A percentile compares a stretch with the other conserved stretches of the same genome.
phyloP scores from a whole-genome alignment of 1,284 basidiomycete genomes.

The Fomes fomentarius region DNA sequence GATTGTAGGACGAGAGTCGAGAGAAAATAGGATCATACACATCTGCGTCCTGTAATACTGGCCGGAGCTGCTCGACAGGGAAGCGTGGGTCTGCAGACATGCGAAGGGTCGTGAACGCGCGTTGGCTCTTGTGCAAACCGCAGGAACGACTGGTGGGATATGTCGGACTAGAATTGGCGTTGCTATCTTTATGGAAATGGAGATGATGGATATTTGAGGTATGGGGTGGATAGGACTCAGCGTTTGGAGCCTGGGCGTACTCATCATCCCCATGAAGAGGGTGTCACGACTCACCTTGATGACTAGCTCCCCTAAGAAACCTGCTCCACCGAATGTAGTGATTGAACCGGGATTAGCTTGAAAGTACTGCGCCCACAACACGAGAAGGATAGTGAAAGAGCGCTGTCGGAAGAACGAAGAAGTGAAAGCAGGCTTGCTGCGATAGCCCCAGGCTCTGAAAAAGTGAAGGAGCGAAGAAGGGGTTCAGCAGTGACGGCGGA shows the following conservation, averaged over 20 bases:
- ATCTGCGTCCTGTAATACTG: conserved; percentile 9
- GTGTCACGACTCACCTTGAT: too few relatives aligned
- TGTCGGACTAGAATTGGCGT: too few relatives aligned
- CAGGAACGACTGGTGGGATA: too few relatives aligned
- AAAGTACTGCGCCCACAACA: background rate
- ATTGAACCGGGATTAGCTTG: background rate
- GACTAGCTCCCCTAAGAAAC: too few relatives aligned
- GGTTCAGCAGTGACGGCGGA: background rate
- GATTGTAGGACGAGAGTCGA: background rate
- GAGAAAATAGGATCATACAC: background rate
- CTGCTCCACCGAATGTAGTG: background rate
- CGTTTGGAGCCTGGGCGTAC: too few relatives aligned
- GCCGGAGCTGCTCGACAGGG: conserved; percentile 8
- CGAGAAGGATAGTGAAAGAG: background rate
- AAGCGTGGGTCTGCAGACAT: background rate
- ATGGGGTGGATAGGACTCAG: too few relatives aligned
- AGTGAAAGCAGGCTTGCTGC: background rate
- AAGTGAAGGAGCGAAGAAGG: background rate
- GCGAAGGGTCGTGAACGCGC: too few relatives aligned
- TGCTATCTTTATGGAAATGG: too few relatives aligned
- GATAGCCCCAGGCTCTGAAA: background rate
- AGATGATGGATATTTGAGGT: too few relatives aligned
- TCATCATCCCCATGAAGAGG: too few relatives aligned
- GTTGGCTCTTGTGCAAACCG: too few relatives aligned
- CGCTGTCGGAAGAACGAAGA: background rate